Evolutionary conservation across 164 flowering plant species (phyloP).

Genomic region (Vitis rotundifolia): DNA sequence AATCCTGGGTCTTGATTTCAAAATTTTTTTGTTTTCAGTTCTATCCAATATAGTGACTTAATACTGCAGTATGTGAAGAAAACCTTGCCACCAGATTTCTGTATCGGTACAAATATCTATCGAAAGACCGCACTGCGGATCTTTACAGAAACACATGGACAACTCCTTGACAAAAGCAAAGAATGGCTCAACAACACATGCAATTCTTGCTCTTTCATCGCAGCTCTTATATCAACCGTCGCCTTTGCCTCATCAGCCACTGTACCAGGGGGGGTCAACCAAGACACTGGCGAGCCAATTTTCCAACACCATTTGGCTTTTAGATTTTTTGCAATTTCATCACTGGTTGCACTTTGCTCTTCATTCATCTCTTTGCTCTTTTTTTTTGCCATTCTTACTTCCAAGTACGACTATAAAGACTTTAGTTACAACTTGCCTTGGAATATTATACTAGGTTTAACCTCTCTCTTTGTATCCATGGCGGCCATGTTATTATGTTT

Average conservation of each 20-base stretch:
- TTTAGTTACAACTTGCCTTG: slow-evolving; percentile 13
- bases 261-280: slow-evolving; percentile 17
- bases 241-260: slow-evolving; percentile 26
- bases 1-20: too few relatives aligned
- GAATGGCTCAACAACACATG: slow-evolving; percentile 23
- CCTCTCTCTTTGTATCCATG: slow-evolving; percentile 20
- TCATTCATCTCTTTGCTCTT: slow-evolving; percentile 21
- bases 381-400: slow-evolving; percentile 28
- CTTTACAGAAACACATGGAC: slow-evolving; percentile 16
- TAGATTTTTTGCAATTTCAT: slow-evolving; percentile 18
- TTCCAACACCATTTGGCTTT: slow-evolving; percentile 12
- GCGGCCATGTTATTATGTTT: too few relatives aligned
- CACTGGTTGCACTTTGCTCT: slow-evolving; percentile 24
- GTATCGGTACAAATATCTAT: slow-evolving; percentile 8
- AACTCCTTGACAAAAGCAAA: slow-evolving; percentile 4
- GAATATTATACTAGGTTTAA: slow-evolving; percentile 23
- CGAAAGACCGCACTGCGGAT: slow-evolving; percentile 12
- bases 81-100: slow-evolving; percentile 17
- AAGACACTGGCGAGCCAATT: slow-evolving; percentile 4
- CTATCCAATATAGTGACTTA: too few relatives aligned
- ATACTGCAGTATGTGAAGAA: slow-evolving; percentile 17
- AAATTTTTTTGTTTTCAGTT: too few relatives aligned
- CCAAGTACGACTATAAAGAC: slow-evolving; percentile 21
- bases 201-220: slow-evolving; percentile 24
- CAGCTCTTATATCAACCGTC: slow-evolving; percentile 24